Base-by-base conservation (phyloP, 345 rosid species). In the Salix koriyanagi region DNA sequence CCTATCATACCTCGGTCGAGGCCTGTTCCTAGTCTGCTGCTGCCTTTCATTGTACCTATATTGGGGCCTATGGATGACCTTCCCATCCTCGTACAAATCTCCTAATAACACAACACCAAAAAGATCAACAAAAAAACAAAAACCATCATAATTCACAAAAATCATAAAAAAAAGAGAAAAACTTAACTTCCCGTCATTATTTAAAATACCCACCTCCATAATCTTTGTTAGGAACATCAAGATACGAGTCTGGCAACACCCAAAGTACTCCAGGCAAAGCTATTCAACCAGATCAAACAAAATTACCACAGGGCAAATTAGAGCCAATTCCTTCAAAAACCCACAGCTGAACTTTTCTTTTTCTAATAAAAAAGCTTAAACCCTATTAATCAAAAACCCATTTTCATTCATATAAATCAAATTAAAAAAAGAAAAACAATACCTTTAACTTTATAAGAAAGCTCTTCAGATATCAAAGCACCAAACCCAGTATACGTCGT, bases 201-300 rank as follows among this genome's bases (percentile, higher is more conserved):
- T 13, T 2, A 41, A 46, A 64, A 60, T 26, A 81, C 91, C 26
- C 62, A 93, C 99, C 99, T 86, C 98, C 99, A 79, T 96, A 96
- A 77, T 96, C 99, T 81, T 92, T 96, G 85, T 91, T 93, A 65
- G 96, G 99, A 65, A 96, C 99, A 75, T 93, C 99, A 32, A 91
- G 92, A 78, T 91, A 93, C 4, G 99, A 96, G 90, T 96, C 99
- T 0, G 97, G 98, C 26, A 96, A 83, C 44, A 96, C 98, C 99
- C 98, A 96, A 23, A 93, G 94, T 67, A 96, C 99, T 78, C 95
- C 92, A 69, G 98, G 97, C 73, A 88, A 77, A 19, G 82, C 98
- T 93, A 81, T 74, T 71, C 65, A 79, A 76, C 74, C 80, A 82
- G 62, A 77, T n/a, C 10, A 42, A 61, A 72, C 42, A 26, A 18